A percentile compares a stretch with the other conserved stretches of the same genome.
Conservation (phyloP, 2,329 filamentous ascomycete species). For the Nigrospora oryzae region DNA sequence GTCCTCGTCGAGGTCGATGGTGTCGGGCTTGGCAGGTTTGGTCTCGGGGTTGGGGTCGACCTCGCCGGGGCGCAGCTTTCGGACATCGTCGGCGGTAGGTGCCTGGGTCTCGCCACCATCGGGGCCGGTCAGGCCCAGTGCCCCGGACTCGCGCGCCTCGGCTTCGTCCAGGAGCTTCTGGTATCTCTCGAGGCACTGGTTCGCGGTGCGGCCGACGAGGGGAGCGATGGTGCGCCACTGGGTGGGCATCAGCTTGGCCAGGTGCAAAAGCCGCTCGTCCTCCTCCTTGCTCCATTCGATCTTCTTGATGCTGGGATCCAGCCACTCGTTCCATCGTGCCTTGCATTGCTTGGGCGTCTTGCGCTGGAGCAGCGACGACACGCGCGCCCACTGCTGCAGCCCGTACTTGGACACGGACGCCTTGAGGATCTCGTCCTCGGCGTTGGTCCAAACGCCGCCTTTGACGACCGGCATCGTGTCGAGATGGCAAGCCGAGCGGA, state of each 20-base stretch:
- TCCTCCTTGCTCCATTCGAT: conserved; percentile 99
- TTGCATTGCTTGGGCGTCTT: conserved; percentile 99
- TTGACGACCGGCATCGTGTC: conserved; percentile 61
- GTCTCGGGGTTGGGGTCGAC: conserved; percentile 96
- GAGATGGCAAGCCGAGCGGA: neutral
- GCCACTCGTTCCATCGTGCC: conserved; percentile 95
- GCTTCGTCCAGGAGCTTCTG: conserved; percentile 95
- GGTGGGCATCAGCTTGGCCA: conserved; percentile 97
- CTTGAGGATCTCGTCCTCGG: conserved; percentile 89
- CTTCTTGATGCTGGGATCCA: conserved; percentile 96
- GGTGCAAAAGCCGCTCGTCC: conserved; percentile 91
- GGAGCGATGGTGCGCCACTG: conserved; percentile 99
- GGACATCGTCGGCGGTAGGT: conserved; percentile 86
- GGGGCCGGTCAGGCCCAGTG: conserved; percentile 75
- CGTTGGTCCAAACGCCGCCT: conserved; percentile 65
- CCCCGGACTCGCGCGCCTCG: conserved; percentile 75
- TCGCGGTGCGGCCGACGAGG: conserved; percentile 91
- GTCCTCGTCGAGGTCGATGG: conserved; percentile 96
- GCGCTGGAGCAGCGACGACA: conserved; percentile 90
- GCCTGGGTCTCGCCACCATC: conserved; percentile 80
- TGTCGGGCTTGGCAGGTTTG: conserved; percentile 90
- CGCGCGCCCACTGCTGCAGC: conserved; percentile 95
- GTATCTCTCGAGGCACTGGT: conserved; percentile 94
- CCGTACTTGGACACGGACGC: conserved; percentile 92
- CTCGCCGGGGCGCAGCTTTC: conserved; percentile 82